Base-by-base conservation (phyloP, 2,329 filamentous ascomycete species). In the Periconia sp. region DNA sequence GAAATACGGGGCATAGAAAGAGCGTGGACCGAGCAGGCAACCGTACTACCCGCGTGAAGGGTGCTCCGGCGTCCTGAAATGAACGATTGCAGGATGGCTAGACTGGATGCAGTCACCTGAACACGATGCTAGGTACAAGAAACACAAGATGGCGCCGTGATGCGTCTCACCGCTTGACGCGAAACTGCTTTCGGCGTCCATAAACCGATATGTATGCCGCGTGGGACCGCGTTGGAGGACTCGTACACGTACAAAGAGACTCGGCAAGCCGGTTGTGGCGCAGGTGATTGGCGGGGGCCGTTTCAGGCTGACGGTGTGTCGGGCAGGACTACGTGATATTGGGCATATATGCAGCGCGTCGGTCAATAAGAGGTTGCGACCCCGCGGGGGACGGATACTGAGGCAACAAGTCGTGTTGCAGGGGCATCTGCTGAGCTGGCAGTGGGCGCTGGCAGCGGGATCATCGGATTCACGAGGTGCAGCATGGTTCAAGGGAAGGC, bases 211-310 rank as follows among this genome's bases (percentile, higher is more conserved):
- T 25, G 40, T 25, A 24, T 10, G 16, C 40, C 21, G 36, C 29
- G 36, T 37, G 36, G 45, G 42, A 50, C 29, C n/a, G 25, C 8
- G 26, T 45, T 51, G 48, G 33, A 57, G 54, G 50, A 55, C 48
- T 24, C 31, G 38, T 45, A 37, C 37, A 39, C 40, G 40, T 41
- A 33, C n/a, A n/a, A n/a, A n/a, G n/a, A n/a, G 21, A 24, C 35
- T 24, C 31, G 35, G 30, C 39, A 46, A 44, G 39, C 28, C 26
- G 35, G 33, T 12, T 45, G 44, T 52, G 50, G 57, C 53, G 54
- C 44, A 42, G 23, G 33, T 48, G 35, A 64, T 62, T 64, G 58
- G 59, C 36, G 33, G 26, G 36, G 44, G 31, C 9, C 25, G 34
- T 38, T 40, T 54, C 46, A 54, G 53, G 53, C 48, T 57, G 49